Evolutionary conservation across 2,329 filamentous ascomycete species (phyloP).

Genomic region (Huntiella savannae): DNA sequence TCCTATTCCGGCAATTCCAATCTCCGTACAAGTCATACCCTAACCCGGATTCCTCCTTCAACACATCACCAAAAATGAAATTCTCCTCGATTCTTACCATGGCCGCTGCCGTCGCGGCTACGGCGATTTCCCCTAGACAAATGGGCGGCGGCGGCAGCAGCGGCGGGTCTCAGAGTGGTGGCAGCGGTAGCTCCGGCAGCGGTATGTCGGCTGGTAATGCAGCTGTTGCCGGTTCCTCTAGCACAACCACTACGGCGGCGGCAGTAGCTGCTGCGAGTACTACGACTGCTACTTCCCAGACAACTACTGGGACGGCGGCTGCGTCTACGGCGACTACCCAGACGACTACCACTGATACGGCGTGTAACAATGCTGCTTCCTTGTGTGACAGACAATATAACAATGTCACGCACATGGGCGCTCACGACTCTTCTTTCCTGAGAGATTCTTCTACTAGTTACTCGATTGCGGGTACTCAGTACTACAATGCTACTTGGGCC

Average conservation of each 20-base stretch:
- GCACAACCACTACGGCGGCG: not conserved
- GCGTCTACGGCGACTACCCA: constrained; percentile 6
- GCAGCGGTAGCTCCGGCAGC: not conserved
- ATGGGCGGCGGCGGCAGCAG: not conserved
- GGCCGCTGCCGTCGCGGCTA: not conserved
- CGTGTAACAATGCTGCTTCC: constrained; percentile 65
- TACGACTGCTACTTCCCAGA: constrained; percentile 12
- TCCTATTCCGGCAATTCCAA: not conserved
- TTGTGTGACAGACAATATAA: constrained; percentile 55
- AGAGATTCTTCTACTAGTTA: constrained; percentile 42
- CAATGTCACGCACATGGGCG: constrained; percentile 59
- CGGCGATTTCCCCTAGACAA: not conserved
- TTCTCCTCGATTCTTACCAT: constrained; percentile 2
- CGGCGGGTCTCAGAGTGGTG: not conserved
- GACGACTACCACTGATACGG: constrained; percentile 16
- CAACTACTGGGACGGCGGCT: constrained; percentile 2
- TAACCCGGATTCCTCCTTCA: no score
- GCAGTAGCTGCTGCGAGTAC: constrained; percentile 1
- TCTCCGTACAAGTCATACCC: not conserved
- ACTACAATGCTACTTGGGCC: constrained; percentile 50
- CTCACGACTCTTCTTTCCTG: constrained; percentile 56
- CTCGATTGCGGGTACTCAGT: constrained; percentile 53
- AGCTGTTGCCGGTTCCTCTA: not conserved
- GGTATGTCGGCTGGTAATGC: no score
- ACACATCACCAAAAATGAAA: constrained; percentile 1